A percentile compares a stretch with the other conserved stretches of the same genome.
phyloP scores from a whole-genome alignment of 1,284 basidiomycete genomes.

The Inonotus obliquus region DNA sequence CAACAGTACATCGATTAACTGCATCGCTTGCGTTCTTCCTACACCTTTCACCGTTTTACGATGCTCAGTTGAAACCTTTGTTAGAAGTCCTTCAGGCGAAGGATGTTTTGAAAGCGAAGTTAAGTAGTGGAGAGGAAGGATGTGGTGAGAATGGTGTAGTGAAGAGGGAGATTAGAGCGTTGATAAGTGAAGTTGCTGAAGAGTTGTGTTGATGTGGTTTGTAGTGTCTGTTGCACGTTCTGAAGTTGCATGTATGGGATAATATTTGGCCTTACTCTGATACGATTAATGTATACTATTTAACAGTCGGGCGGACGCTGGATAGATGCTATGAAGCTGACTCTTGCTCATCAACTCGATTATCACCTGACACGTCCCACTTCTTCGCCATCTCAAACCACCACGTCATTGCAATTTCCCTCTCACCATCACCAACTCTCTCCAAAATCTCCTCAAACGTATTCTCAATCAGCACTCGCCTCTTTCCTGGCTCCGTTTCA shows the following conservation, averaged over 20 bases:
- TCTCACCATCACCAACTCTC: constrained; percentile 61
- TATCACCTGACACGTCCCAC: neutral
- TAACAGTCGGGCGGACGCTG: no score
- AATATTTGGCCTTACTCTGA: neutral
- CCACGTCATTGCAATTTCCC: constrained; percentile 59
- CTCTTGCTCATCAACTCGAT: neutral
- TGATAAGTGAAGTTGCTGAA: constrained; percentile 62
- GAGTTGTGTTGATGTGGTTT: constrained; percentile 32
- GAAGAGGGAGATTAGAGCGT: constrained; percentile 57
- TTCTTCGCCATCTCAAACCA: constrained; percentile 43
- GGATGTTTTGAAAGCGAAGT: constrained; percentile 47
- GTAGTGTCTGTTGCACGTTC: neutral
- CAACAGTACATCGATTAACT: constrained; percentile 69
- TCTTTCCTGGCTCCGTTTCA: constrained; percentile 25
- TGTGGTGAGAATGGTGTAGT: constrained; percentile 46
- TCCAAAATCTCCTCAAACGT: constrained; percentile 57
- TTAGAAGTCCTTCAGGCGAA: constrained; percentile 69
- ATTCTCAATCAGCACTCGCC: constrained; percentile 47
- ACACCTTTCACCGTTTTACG: constrained; percentile 62
- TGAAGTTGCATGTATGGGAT: neutral
- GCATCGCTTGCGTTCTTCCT: constrained; percentile 73
- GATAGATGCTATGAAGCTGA: no score
- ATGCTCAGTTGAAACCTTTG: constrained; percentile 47
- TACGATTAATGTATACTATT: no score
- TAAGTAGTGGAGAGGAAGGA: constrained; percentile 38